A percentile compares a stretch with the other conserved stretches of the same genome.
phyloP scores from a whole-genome alignment of 73 alveolate species.

The Tetrahymena malaccensis region DNA sequence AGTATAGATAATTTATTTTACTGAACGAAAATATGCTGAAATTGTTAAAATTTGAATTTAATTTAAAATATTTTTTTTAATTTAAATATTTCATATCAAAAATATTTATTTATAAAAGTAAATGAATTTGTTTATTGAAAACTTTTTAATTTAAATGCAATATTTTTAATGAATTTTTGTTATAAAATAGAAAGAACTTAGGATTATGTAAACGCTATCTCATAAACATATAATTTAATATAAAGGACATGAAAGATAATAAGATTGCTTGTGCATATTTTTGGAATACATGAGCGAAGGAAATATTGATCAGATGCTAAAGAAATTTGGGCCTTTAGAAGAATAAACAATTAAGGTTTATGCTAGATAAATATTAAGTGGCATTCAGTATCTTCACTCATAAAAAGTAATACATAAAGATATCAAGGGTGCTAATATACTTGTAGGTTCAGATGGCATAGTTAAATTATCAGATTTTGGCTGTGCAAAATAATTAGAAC shows the following conservation, averaged over 20 bases:
- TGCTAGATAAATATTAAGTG: constrained; percentile 55
- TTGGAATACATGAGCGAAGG: constrained; percentile 31
- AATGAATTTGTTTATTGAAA: too few relatives aligned
- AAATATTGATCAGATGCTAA: constrained; percentile 9
- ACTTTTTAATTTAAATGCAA: background rate
- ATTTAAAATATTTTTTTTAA: too few relatives aligned
- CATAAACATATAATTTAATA: constrained; percentile 21
- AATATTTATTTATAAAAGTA: too few relatives aligned
- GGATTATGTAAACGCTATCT: background rate
- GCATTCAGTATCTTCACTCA: constrained; percentile 66
- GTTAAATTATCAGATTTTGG: constrained; percentile 92
- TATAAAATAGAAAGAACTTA: constrained; percentile 9
- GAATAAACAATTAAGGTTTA: constrained; percentile 1
- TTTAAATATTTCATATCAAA: too few relatives aligned
- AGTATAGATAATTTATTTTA: too few relatives aligned
- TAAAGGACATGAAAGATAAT: background rate
- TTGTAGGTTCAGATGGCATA: constrained; percentile 69
- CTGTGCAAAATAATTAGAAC: constrained; percentile 27
- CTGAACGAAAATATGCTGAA: too few relatives aligned
- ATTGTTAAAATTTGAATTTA: too few relatives aligned
- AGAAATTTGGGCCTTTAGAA: constrained; percentile 27
- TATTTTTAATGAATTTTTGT: background rate
- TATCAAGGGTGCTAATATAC: constrained; percentile 85
- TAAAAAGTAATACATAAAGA: constrained; percentile 77
- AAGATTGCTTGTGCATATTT: constrained; percentile 9